Percentiles rank a stretch among this genome's conserved stretches.
These are phyloP conservation scores for Aspergillus luchuensis DNA, from an alignment of 2,329 filamentous ascomycete genomes.

Conservation along the genomic window DNA sequence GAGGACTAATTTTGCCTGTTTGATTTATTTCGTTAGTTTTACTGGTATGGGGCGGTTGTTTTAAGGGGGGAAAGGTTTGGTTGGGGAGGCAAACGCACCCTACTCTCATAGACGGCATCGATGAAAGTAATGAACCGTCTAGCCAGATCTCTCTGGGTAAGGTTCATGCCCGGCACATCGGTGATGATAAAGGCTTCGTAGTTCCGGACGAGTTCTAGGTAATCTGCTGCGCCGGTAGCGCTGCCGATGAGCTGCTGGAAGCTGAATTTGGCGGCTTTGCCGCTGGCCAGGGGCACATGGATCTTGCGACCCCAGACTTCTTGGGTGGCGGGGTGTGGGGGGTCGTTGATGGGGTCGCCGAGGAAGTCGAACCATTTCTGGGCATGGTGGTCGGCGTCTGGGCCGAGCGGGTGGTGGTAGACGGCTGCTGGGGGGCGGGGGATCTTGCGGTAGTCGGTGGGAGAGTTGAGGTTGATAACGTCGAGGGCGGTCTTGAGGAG, in stretches of 20 bases:
- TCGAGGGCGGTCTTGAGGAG: conserved; percentile 81
- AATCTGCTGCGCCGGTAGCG: conserved; percentile 91
- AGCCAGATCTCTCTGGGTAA: conserved; percentile 81
- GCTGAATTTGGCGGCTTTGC: conserved; percentile 83
- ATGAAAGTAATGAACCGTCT: conserved; percentile 96
- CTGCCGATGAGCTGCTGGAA: conserved; percentile 89
- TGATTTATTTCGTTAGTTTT: background rate
- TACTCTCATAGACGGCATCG: conserved; percentile 86
- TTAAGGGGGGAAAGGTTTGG: background rate
- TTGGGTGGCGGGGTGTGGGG: conserved; percentile 76
- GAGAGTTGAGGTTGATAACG: conserved; percentile 91
- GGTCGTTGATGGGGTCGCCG: conserved; percentile 74
- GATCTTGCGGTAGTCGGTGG: conserved; percentile 96
- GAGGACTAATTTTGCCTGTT: conserved; percentile 87
- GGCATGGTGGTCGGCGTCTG: conserved; percentile 74
- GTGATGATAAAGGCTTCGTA: conserved; percentile 94
- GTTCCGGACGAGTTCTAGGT: conserved; percentile 83
- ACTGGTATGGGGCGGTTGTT: background rate
- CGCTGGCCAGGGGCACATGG: conserved; percentile 81
- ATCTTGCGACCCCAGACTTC: conserved; percentile 93
- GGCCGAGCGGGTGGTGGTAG: conserved; percentile 86
- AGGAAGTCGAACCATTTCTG: conserved; percentile 96
- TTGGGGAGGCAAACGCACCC: conserved; percentile 43
- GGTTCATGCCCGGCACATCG: conserved; percentile 88
- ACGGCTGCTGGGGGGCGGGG: conserved; percentile 89